Evolutionary conservation across 148 eudicot genomes (phyloP).

Genomic region (Diospyros lotus): DNA sequence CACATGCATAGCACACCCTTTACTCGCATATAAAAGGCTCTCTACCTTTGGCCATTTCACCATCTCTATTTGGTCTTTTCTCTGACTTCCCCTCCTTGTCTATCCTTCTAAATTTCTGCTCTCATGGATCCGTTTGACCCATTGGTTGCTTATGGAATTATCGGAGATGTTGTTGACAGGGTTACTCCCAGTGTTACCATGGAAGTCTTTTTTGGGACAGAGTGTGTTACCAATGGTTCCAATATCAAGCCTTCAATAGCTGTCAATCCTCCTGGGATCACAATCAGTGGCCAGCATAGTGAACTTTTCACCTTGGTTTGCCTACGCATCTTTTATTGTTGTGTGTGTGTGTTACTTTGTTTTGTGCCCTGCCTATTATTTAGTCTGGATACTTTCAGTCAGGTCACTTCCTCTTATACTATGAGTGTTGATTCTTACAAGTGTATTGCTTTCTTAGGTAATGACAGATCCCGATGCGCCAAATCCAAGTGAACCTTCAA

Average conservation of each 20-base stretch:
- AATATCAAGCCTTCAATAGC: constrained; percentile 49
- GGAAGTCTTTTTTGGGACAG: constrained; percentile 34
- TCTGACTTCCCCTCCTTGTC: not conserved
- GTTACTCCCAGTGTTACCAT: constrained; percentile 36
- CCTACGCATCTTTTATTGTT: not conserved
- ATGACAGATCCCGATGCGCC: constrained; percentile 85
- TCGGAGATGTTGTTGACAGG: constrained; percentile 57
- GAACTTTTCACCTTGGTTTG: constrained; percentile 38
- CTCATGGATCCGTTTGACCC: constrained; percentile 41
- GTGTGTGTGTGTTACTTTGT: not conserved
- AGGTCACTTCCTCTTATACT: not conserved
- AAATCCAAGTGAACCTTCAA: constrained; percentile 67
- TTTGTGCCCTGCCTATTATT: not conserved
- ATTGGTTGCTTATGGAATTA: constrained; percentile 38
- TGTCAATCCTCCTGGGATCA: constrained; percentile 30
- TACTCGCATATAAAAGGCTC: not conserved
- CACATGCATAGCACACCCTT: constrained; percentile 8
- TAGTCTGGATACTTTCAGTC: not conserved
- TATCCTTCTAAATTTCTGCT: not conserved
- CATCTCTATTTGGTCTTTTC: not conserved
- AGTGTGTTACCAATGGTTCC: constrained; percentile 50
- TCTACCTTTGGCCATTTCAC: not conserved
- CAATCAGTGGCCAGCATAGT: constrained; percentile 30
- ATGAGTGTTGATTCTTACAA: not conserved
- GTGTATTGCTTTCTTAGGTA: constrained; percentile 28